These are phyloP conservation scores for Turnera subulata DNA, from an alignment of 345 rosid species.

Conservation along the genomic window DNA sequence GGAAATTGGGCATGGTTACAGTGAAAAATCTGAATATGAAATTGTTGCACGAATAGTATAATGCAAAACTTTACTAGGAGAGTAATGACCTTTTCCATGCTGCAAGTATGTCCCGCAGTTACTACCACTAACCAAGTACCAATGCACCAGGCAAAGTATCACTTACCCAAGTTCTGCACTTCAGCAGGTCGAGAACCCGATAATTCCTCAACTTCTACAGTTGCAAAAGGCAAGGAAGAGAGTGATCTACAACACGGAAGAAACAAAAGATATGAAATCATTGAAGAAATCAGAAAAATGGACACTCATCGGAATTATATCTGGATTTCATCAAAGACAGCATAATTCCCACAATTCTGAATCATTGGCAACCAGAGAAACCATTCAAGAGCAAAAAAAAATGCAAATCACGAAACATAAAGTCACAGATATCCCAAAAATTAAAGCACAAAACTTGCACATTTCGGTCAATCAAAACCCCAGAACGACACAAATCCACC, in stretches of 20 bases:
- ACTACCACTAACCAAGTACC: neutral
- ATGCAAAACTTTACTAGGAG: neutral
- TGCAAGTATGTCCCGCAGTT: no score
- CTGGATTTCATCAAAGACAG: neutral
- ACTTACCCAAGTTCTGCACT: constrained; percentile 81
- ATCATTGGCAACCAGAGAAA: neutral
- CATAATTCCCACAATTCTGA: neutral
- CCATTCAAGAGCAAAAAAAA: no score
- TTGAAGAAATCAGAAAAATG: neutral
- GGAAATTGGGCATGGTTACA: no score
- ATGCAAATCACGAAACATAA: no score
- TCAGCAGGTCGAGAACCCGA: constrained; percentile 85
- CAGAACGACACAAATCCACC: neutral
- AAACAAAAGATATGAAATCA: neutral
- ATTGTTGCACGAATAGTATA: no score
- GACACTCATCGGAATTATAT: neutral
- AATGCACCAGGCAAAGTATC: neutral
- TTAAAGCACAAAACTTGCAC: neutral
- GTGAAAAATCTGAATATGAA: no score
- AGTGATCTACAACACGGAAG: constrained; percentile 40
- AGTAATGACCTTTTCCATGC: neutral
- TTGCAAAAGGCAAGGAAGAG: constrained; percentile 79
- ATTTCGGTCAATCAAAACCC: neutral
- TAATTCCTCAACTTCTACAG: constrained; percentile 70
- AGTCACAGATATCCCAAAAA: neutral